A percentile compares a stretch with the other conserved stretches of the same genome.
Conservation (phyloP, 371 early-diverging fungal genomes). For the Nematocida major region DNA sequence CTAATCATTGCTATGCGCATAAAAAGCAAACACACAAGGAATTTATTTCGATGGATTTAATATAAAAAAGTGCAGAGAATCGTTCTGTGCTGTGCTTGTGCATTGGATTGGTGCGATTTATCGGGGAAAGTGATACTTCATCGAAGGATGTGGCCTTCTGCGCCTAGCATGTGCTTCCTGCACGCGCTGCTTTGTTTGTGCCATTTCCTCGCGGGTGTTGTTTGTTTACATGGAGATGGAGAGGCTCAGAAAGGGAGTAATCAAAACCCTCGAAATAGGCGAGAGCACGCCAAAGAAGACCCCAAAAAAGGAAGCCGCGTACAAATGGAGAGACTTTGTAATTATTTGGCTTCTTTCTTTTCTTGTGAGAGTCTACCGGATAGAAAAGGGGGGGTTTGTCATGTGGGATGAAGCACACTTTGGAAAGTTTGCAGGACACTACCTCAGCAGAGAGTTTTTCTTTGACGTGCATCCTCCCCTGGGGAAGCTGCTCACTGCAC, state of each 20-base stretch:
- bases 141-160: no score
- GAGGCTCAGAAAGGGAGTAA: neutral
- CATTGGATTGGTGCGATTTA: no score
- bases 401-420: slow-evolving; percentile 91
- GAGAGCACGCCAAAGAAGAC: slow-evolving; percentile 53
- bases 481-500: slow-evolving; percentile 89
- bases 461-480: slow-evolving; percentile 99
- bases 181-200: no score
- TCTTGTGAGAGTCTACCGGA: slow-evolving; percentile 57
- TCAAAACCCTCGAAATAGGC: neutral
- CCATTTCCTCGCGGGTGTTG: neutral
- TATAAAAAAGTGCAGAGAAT: neutral
- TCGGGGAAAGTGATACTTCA: no score
- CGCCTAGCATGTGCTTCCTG: no score
- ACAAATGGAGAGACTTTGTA: slow-evolving; percentile 67
- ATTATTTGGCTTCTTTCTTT: slow-evolving; percentile 59
- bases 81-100: neutral
- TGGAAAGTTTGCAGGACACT: slow-evolving; percentile 84
- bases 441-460: slow-evolving; percentile 80
- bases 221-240: slow-evolving; percentile 19
- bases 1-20: slow-evolving; percentile 64
- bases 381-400: slow-evolving; percentile 63
- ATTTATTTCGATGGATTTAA: neutral
- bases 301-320: slow-evolving; percentile 69
- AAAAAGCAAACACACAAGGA: neutral